Percentiles rank a stretch among this genome's conserved stretches.
Evolutionary conservation across 192 early-diverging fungal genomes (phyloP).

Genomic region (Coemansia aciculifera): DNA sequence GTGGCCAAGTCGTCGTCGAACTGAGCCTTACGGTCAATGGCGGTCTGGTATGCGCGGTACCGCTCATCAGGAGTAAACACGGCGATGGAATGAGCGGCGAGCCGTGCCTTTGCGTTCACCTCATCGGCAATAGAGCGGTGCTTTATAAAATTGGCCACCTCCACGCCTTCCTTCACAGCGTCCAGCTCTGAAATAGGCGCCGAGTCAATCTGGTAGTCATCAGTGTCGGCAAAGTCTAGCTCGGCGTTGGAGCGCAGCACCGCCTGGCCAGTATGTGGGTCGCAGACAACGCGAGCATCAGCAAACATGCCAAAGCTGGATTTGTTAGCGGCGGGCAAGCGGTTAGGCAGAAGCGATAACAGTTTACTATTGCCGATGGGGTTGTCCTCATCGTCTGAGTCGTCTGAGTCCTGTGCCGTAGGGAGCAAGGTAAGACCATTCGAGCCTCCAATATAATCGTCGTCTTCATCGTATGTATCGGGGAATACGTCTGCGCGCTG

Average conservation of each 20-base stretch:
- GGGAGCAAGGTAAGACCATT: conserved; percentile 20
- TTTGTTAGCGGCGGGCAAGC: not conserved
- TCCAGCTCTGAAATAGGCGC: conserved; percentile 15
- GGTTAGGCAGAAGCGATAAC: not conserved
- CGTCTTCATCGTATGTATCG: conserved; percentile 6
- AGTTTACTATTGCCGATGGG: conserved; percentile 2
- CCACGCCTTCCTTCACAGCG: conserved; percentile 39
- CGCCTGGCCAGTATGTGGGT: conserved; percentile 18
- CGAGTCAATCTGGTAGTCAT: not conserved
- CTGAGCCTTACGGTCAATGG: conserved; percentile 14
- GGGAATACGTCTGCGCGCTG: not conserved
- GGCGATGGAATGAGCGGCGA: conserved; percentile 4
- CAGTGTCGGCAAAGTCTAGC: not conserved
- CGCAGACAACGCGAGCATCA: conserved; percentile 20
- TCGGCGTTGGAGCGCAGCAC: conserved; percentile 7
- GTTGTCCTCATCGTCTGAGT: not conserved
- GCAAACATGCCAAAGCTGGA: conserved; percentile 25
- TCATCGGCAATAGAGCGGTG: not conserved
- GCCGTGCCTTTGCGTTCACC: not conserved
- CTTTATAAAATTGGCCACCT: conserved; percentile 15
- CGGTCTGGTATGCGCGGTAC: conserved; percentile 31
- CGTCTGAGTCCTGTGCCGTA: conserved; percentile 27
- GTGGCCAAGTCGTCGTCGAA: conserved; percentile 3
- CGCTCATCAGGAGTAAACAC: conserved; percentile 28
- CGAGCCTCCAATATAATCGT: not conserved